These are phyloP conservation scores for Rhodomyrtus tomentosa DNA, from an alignment of 345 rosid genomes.

Conservation along the genomic window DNA sequence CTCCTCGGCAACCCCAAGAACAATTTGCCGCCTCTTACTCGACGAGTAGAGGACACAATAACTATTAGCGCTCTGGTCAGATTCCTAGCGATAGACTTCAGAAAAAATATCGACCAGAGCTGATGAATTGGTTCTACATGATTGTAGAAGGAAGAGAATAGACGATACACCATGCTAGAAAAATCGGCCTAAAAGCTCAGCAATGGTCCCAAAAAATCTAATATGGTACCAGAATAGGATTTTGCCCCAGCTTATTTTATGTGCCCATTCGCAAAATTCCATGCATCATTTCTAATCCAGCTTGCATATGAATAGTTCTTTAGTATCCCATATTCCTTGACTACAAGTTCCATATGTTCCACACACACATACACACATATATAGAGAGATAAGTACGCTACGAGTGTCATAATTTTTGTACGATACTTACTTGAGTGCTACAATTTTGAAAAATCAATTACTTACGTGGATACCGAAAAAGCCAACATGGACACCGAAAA, in stretches of 20 bases:
- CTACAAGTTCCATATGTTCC: neutral
- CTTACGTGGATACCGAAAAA: too few species aligned
- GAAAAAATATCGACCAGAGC: neutral
- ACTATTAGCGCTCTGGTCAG: neutral
- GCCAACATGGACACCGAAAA: too few species aligned
- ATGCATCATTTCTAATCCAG: neutral
- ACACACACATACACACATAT: too few species aligned
- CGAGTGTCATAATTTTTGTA: too few species aligned
- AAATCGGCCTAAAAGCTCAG: accelerated
- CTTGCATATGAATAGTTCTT: accelerated
- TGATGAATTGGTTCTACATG: neutral
- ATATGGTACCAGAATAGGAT: accelerated
- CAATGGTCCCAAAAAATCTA: accelerated
- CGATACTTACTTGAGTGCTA: too few species aligned
- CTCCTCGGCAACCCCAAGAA: neutral
- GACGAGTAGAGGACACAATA: neutral
- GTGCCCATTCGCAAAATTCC: neutral
- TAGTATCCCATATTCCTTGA: neutral
- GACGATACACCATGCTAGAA: neutral
- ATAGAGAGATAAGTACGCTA: too few species aligned
- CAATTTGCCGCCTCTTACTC: neutral
- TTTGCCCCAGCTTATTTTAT: accelerated
- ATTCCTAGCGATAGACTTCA: neutral
- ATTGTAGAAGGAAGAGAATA: neutral
- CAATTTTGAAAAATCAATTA: too few species aligned